Percentiles rank a stretch among this genome's conserved stretches.
Conservation (phyloP, 495 filamentous ascomycete genomes). For the Talaromyces trachyspermus region DNA sequence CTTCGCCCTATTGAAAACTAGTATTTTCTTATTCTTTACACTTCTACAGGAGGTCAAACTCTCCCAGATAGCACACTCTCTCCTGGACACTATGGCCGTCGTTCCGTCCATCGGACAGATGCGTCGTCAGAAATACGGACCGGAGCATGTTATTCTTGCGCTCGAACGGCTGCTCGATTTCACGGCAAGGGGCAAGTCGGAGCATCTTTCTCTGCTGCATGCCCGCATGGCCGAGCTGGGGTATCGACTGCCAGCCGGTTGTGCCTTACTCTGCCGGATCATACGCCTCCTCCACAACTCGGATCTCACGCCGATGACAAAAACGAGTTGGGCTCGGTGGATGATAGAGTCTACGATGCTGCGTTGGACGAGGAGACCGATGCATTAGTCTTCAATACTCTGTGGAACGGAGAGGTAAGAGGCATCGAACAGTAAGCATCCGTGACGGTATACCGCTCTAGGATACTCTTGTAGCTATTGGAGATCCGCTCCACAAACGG, state of each 20-base stretch:
- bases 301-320: background rate
- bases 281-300: background rate
- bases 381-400: background rate
- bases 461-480: background rate
- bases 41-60: constrained; percentile 10
- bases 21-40: background rate
- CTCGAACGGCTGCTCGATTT: constrained; percentile 8
- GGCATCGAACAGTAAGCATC: background rate
- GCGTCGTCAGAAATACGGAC: constrained; percentile 8
- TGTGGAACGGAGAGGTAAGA: too few species aligned
- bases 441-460: background rate
- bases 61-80: constrained; percentile 13
- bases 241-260: background rate
- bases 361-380: background rate
- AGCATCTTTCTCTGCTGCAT: constrained; percentile 1
- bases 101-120: constrained; percentile 10
- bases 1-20: background rate
- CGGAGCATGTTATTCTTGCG: constrained; percentile 10
- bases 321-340: background rate
- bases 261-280: background rate
- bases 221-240: background rate
- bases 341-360: background rate
- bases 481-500: background rate
- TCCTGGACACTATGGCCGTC: constrained; percentile 12
- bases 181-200: background rate